A percentile compares a stretch with the other conserved stretches of the same genome.
Conservation (phyloP, 2,329 filamentous ascomycete genomes). For the Trichophyton equinum region DNA sequence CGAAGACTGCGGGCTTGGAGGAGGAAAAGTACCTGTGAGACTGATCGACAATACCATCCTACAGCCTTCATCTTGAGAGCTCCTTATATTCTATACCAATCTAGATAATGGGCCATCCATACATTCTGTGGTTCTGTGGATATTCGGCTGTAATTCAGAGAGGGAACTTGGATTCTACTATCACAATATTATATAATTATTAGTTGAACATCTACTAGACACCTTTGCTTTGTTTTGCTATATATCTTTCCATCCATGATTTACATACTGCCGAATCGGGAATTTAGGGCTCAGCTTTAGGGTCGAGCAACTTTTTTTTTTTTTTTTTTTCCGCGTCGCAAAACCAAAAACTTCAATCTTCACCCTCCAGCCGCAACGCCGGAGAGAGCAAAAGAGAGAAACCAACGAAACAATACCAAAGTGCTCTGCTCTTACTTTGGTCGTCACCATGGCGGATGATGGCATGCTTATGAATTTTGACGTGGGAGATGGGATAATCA, state of each 20-base stretch:
- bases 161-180: not conserved
- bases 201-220: not conserved
- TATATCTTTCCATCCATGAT: no score
- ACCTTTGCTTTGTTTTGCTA: not conserved
- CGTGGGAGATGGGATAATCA: slow-evolving; percentile 53
- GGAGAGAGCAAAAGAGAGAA: not conserved
- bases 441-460: slow-evolving; percentile 67
- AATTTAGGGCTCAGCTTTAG: not conserved
- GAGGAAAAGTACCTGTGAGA: slow-evolving; percentile 62
- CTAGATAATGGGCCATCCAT: not conserved
- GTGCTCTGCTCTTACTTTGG: not conserved
- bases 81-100: not conserved
- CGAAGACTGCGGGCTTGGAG: slow-evolving; percentile 60
- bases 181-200: not conserved
- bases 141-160: not conserved
- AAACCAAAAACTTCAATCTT: not conserved
- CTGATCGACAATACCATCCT: slow-evolving; percentile 90
- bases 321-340: not conserved
- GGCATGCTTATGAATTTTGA: slow-evolving; percentile 91
- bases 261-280: not conserved
- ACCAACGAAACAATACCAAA: not conserved
- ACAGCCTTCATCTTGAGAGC: slow-evolving; percentile 22
- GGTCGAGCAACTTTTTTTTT: not conserved
- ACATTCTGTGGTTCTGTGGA: not conserved
- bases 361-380: not conserved